Evolutionary conservation across 1,284 basidiomycete genomes (phyloP).

Genomic region (Malassezia brasiliensis): DNA sequence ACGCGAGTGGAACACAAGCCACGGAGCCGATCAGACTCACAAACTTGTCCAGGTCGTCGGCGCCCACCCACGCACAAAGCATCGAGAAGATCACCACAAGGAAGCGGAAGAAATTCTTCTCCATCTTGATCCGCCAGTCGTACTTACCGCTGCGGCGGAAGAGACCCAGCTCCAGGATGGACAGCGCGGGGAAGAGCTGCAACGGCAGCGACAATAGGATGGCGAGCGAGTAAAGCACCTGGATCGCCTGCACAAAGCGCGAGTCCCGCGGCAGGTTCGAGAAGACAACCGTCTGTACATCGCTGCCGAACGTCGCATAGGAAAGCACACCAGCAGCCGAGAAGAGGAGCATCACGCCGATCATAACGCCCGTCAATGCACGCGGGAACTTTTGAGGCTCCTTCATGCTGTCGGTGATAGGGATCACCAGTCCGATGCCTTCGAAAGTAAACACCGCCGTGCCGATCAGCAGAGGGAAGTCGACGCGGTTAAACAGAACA

Average conservation of each 20-base stretch:
- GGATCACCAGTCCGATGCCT: constrained; percentile 90
- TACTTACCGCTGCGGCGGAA: constrained; percentile 76
- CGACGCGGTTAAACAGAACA: constrained; percentile 72
- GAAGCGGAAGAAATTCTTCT: constrained; percentile 84
- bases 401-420: constrained; percentile 88
- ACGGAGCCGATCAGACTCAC: constrained; percentile 86
- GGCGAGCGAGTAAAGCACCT: constrained; percentile 56
- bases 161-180: constrained; percentile 94
- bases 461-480: constrained; percentile 85
- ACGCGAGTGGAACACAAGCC: constrained; percentile 88
- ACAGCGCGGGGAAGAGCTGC: constrained; percentile 82
- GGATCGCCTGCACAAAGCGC: constrained; percentile 77
- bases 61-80: constrained; percentile 69
- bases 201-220: constrained; percentile 89
- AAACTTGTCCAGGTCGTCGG: constrained; percentile 89
- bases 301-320: constrained; percentile 76
- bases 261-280: constrained; percentile 79
- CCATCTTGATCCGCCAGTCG: constrained; percentile 65
- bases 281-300: constrained; percentile 86
- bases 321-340: constrained; percentile 79
- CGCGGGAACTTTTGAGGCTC: constrained; percentile 82
- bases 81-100: constrained; percentile 66
- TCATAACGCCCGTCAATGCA: constrained; percentile 82
- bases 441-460: constrained; percentile 98
- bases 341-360: constrained; percentile 67